phyloP scores from a whole-genome alignment of 2,329 filamentous ascomycete species.

The Aspergillus spinulosporus region DNA sequence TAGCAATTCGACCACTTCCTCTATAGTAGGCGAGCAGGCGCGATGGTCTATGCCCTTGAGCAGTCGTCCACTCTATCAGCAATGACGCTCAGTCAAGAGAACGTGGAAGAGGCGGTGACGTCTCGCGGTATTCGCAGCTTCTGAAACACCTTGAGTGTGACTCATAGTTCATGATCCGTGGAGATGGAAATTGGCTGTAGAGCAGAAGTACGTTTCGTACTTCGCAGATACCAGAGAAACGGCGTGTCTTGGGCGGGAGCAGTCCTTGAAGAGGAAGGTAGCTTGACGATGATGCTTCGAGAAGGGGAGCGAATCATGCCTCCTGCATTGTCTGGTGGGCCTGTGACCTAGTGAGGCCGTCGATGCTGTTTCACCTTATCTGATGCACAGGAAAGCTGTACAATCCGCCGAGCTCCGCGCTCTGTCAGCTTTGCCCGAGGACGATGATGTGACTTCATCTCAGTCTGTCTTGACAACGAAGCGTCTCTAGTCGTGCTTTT shows the following conservation, averaged over 20 bases:
- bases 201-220: neutral
- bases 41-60: neutral
- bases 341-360: neutral
- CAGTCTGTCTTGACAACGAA: neutral
- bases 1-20: neutral
- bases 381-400: conserved; percentile 6
- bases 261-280: conserved; percentile 7
- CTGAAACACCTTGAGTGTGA: neutral
- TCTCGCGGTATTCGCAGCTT: conserved; percentile 1
- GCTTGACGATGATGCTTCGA: conserved; percentile 16
- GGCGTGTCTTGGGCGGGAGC: neutral
- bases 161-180: neutral
- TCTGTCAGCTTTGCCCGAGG: neutral
- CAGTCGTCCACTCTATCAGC: neutral
- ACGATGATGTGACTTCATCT: neutral
- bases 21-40: neutral
- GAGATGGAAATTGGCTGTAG: neutral
- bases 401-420: neutral
- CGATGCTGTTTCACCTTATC: conserved; percentile 20
- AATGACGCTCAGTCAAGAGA: conserved; percentile 6
- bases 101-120: conserved; percentile 13
- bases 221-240: neutral
- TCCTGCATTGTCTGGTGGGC: conserved; percentile 9
- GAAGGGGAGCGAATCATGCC: conserved; percentile 10
- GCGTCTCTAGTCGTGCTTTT: neutral